Evolutionary conservation across 2,329 filamentous ascomycete genomes (phyloP).

Genomic region (Clathrospora elynae): DNA sequence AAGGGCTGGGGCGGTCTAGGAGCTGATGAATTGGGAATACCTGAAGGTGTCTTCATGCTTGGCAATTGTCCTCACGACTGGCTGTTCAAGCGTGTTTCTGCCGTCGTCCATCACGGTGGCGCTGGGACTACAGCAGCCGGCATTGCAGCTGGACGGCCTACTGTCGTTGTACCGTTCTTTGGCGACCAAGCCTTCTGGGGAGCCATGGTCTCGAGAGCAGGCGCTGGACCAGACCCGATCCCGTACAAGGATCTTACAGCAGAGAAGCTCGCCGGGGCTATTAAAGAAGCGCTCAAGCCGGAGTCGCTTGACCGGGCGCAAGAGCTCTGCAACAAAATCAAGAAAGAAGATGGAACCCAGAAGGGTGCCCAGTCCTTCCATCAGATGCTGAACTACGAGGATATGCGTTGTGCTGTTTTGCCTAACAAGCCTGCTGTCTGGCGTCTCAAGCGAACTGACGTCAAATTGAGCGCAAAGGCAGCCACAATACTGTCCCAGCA

Average conservation of each 20-base stretch:
- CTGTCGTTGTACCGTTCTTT: constrained; percentile 81
- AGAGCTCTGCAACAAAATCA: constrained; percentile 47
- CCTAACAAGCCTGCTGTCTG: constrained; percentile 46
- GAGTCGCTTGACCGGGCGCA: constrained; percentile 44
- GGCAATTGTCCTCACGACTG: constrained; percentile 88
- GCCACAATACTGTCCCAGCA: constrained; percentile 47
- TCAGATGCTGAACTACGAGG: constrained; percentile 47
- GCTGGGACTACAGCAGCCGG: constrained; percentile 87
- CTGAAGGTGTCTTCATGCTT: constrained; percentile 79
- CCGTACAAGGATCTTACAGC: constrained; percentile 49
- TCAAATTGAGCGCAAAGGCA: constrained; percentile 45
- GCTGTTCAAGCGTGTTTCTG: constrained; percentile 80
- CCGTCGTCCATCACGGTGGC: constrained; percentile 85
- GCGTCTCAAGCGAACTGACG: constrained; percentile 47
- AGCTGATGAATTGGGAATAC: constrained; percentile 66
- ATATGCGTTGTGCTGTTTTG: constrained; percentile 43
- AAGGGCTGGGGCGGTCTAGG: constrained; percentile 89
- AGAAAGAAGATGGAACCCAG: constrained; percentile 45
- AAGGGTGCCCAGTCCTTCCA: constrained; percentile 47
- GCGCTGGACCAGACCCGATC: constrained; percentile 49
- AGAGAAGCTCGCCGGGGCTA: constrained; percentile 47
- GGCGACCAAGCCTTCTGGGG: constrained; percentile 52
- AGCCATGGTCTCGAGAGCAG: constrained; percentile 49
- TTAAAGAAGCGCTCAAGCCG: constrained; percentile 47
- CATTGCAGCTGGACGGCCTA: constrained; percentile 79